phyloP scores from a whole-genome alignment of 2,329 filamentous ascomycete species.

The Periconia sp. region DNA sequence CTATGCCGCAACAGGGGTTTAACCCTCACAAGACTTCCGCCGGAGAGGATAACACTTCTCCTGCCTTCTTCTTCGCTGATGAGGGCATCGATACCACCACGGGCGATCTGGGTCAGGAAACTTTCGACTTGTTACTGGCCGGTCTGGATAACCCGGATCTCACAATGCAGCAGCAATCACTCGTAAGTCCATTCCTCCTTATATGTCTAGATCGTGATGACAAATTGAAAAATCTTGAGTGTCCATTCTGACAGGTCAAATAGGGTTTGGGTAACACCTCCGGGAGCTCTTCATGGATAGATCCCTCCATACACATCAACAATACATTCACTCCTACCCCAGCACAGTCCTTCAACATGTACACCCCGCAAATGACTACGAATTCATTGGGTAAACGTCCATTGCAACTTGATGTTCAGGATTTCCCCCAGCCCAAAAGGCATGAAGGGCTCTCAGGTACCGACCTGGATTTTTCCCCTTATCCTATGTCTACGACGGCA shows the following conservation, averaged over 20 bases:
- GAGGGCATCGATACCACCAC: slow-evolving; percentile 40
- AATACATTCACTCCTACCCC: slow-evolving; percentile 29
- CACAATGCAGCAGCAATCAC: slow-evolving; percentile 28
- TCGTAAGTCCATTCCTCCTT: slow-evolving; percentile 22
- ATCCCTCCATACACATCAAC: slow-evolving; percentile 17
- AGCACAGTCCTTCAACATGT: slow-evolving; percentile 29
- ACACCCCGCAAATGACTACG: slow-evolving; percentile 16
- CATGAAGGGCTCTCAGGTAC: slow-evolving; percentile 21
- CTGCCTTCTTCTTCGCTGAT: slow-evolving; percentile 33
- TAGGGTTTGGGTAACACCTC: slow-evolving; percentile 36
- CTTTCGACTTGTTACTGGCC: slow-evolving; percentile 8
- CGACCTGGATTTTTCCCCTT: slow-evolving; percentile 29
- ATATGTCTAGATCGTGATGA: not conserved
- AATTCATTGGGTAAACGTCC: slow-evolving; percentile 32
- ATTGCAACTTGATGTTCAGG: slow-evolving; percentile 30
- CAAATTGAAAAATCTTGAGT: not conserved
- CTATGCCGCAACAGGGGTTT: slow-evolving; percentile 23
- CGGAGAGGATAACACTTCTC: slow-evolving; percentile 32
- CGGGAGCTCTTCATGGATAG: slow-evolving; percentile 25
- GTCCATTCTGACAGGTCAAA: not conserved
- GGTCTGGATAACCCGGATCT: slow-evolving; percentile 12
- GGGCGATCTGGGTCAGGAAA: slow-evolving; percentile 16
- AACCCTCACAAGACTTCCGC: slow-evolving; percentile 19
- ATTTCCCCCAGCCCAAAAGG: slow-evolving; percentile 37
- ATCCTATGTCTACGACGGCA: slow-evolving; percentile 17